Evolutionary conservation across 768 basidiomycete species (phyloP), one percentile per base, ranked within the genome.

Genomic region (Asterophora lycoperdoides): DNA sequence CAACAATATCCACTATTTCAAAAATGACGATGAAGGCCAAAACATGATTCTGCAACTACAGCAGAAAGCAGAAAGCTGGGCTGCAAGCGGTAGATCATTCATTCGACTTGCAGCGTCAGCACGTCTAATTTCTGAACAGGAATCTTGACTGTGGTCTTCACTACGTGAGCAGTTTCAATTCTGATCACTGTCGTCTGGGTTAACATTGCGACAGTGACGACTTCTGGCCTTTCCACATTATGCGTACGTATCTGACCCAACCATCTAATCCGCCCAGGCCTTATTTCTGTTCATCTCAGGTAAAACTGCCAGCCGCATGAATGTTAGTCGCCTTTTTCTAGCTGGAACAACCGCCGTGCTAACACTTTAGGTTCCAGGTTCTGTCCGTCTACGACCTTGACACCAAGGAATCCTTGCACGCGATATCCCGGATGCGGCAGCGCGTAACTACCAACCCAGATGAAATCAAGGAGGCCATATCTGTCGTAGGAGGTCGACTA

Each of bases 21-120:
- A 82, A 49, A 87, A 91, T 56, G 80, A 90, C 54, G 86, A 86
- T 8, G 81, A 80, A 20, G 90, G 91, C 0, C 73, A 76, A 53
- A 79, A 85, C 35, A 79, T 93, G 69, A 70, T 96, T n/a, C 68
- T 93, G 47, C 89, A 91, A 58, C 74, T 93, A 14, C 93, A 93
- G 61, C 89, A 89, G 60, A 77, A 83, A 47, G 92, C 89, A 5
- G 92, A 93, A 63, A 68, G 83, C 5, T 94, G 93, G 90, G 83
- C 86, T 5, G 84, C 86, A 9, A 81, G 84, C 63, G 80, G 88
- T 85, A 53, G 55, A 77, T 62, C 35, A 26, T 26, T 44, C 3
- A 9, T n/a, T 43, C 1, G 23, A 23, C 23, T 23, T 32, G 4
- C 14, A 29, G 37, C 47, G 42, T 47, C n/a, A 5, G 23, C 56